Evolutionary conservation across 169 alveolate genomes (phyloP), one percentile per base, ranked within the genome.

Genomic region (Cyclospora cayetanensis): DNA sequence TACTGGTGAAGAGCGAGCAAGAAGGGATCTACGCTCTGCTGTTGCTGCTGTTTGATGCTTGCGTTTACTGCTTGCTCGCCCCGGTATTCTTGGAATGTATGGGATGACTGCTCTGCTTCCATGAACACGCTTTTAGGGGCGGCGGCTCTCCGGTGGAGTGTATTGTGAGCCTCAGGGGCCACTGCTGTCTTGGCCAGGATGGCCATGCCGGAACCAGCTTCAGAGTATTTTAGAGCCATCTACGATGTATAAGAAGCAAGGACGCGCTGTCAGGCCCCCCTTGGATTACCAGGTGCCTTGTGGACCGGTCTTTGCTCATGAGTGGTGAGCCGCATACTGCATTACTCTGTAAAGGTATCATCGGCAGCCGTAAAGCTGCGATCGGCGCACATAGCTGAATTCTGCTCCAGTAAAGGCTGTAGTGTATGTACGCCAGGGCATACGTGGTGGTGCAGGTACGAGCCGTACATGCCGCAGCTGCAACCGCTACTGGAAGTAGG

Each of bases 221-320:
- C 63, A 85, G 9, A 74, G 70, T 29, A 76, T 93, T 25, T 52
- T 93, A 50, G 42, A 65, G 76, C 92, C 92, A 43, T 41, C 92
- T 11, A 50, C 89, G 4, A 60, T 70, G 68, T 82, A 89, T 29
- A 35, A 46, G 68, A 46, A 93, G 52, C 91, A 77, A 34, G 83
- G 79, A 65, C 53, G 43, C 34, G 50, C 77, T 1, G 77, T 80
- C 27, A 90, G 90, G 35, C 95, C 95, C 18, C 92, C 93, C 4
- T 85, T 93, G 63, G 95, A 93, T 55, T 93, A 90, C 86, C 88
- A 65, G 7, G 90, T 90, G 12, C 88, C 92, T 4, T 46, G 85
- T 65, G 97, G 97, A 31, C 97, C 97, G n/a, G 65, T 93, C 35
- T 94, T 93, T 93, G 94, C 97, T 27, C 94, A 92, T 39, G 94